Base-by-base conservation (phyloP, 179 eudicot genomes). In the Actinidia polygama region DNA sequence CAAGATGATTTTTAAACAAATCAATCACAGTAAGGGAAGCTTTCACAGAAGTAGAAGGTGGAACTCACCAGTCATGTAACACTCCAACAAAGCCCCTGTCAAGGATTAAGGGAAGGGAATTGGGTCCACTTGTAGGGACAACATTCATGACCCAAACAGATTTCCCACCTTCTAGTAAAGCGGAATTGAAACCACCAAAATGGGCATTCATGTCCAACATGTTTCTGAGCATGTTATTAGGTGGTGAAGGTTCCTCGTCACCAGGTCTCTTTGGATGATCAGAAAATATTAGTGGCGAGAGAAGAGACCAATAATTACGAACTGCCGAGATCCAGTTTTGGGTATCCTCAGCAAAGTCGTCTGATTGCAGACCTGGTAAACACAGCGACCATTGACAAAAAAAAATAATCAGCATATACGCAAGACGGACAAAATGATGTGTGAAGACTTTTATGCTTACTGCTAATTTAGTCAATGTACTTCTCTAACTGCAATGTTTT, bases 181-280 rank as follows among this genome's bases (percentile, higher is more conserved):
- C 99, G 78, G 90, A 87, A 89, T 92, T 97, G 79, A 97, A 89
- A 10, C 99, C 99, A 59, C 98, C 98, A 83, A 91, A 90, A 63
- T 83, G 93, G 30, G 99, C 92, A 90, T 95, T 97, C 99, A 97
- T 97, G 87, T 97, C 98, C 71, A 97, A 83, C 85, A 97, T 98
- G 87, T 95, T 97, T 82, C 99, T 89, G 49, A 95, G 88, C 99
- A 97, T 97, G 91, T 95, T 97, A 87, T 84, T 95, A 50, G 99
- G 99, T 59, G 99, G 99, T 76, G 98, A 92, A 78, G 99, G 99
- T 86, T 97, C 99, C 86, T 97, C 99, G 77, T 92, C 97, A 49
- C 99, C 99, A 5, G 99, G 99, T 88, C 99, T 89, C 87, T 97
- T 97, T 57, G 99, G 99, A 88, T 97, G 99, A 88, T 97, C 99